Conservation (phyloP, 192 early-diverging fungal species). For the Haplosporangium gracile region DNA sequence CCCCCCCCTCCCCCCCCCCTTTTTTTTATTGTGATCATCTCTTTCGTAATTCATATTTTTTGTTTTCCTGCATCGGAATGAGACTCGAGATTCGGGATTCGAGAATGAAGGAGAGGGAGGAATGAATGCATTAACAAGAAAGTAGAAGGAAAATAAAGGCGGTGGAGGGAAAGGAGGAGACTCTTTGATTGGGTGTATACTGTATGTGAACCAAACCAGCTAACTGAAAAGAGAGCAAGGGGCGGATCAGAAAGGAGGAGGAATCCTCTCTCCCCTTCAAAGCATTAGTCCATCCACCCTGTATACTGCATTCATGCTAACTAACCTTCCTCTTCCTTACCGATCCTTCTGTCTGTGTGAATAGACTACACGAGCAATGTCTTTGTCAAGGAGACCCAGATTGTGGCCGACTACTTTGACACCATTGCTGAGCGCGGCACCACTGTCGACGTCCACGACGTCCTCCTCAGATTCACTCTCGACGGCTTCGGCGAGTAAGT, state of each 20-base stretch:
- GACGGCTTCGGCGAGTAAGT: constrained; percentile 66
- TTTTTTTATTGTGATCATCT: not conserved
- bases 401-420: constrained; percentile 35
- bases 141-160: too few relatives aligned
- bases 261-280: too few relatives aligned
- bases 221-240: too few relatives aligned
- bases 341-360: too few relatives aligned
- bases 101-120: not conserved
- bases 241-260: too few relatives aligned
- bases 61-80: too few relatives aligned
- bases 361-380: constrained; percentile 50
- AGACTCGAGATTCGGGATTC: not conserved
- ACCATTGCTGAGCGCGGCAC: constrained; percentile 41
- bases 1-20: too few relatives aligned
- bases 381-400: constrained; percentile 39
- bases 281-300: too few relatives aligned
- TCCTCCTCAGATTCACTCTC: constrained; percentile 63
- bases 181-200: too few relatives aligned
- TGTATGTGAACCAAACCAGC: too few relatives aligned
- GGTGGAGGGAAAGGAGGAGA: too few relatives aligned
- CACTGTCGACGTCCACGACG: constrained; percentile 59
- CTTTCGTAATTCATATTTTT: not conserved
- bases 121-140: not conserved
- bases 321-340: not conserved
- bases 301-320: not conserved